A percentile compares a stretch with the other conserved stretches of the same genome.
phyloP scores from a whole-genome alignment of 345 rosid species.

The Odontarrhena argentea region DNA sequence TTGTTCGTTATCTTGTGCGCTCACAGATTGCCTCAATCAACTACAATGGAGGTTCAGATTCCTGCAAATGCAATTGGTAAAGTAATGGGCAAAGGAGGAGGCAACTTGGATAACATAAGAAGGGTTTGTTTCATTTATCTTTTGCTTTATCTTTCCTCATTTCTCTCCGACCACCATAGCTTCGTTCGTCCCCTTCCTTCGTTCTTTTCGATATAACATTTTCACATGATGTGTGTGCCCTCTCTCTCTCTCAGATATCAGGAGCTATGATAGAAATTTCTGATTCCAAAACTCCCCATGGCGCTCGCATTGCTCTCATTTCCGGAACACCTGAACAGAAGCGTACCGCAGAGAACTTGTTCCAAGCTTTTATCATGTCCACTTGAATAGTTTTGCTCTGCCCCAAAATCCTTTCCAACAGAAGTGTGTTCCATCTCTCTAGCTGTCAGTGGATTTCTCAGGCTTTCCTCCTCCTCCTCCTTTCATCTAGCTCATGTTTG shows the following conservation, averaged over 20 bases:
- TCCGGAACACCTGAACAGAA: slow-evolving; percentile 92
- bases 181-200: slow-evolving; percentile 5
- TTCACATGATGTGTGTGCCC: slow-evolving; percentile 28
- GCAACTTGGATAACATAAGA: slow-evolving; percentile 81
- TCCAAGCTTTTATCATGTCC: slow-evolving; percentile 97
- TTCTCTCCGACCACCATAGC: slow-evolving; percentile 25
- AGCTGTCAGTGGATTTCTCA: slow-evolving; percentile 47
- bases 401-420: slow-evolving; percentile 34
- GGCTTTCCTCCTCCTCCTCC: slow-evolving; percentile 43
- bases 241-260: slow-evolving; percentile 72
- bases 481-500: slow-evolving; percentile 45
- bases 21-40: slow-evolving; percentile 60
- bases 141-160: slow-evolving; percentile 14
- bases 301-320: slow-evolving; percentile 81
- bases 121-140: slow-evolving; percentile 55
- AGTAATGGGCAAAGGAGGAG: slow-evolving; percentile 93
- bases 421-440: slow-evolving; percentile 40
- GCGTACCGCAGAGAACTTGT: slow-evolving; percentile 89
- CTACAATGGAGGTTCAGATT: slow-evolving; percentile 71
- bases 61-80: slow-evolving; percentile 87
- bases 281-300: slow-evolving; percentile 73
- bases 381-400: slow-evolving; percentile 49
- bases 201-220: slow-evolving; percentile 19
- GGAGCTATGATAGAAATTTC: slow-evolving; percentile 94
- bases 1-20: slow-evolving; percentile 4